Evolutionary conservation across 768 basidiomycete species (phyloP), one percentile per base, ranked within the genome.

Genomic region (Rhizopogon roseolus): DNA sequence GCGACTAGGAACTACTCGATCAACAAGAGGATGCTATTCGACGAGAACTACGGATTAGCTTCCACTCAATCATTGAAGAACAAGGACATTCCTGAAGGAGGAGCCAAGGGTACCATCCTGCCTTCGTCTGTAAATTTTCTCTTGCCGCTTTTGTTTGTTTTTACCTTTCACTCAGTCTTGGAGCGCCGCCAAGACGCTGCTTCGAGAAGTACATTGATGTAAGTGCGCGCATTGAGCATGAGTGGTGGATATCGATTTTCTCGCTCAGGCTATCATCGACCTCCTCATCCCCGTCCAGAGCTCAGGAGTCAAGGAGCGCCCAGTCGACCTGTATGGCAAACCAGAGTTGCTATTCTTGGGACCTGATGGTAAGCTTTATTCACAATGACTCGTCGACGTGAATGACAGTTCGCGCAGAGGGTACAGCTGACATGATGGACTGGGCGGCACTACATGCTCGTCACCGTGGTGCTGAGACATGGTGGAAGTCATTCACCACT

Each of bases 401-500:
- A 32, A 4, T 58, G 17, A 69, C 42, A 38, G 41, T 16, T 44
- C 22, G 27, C 54, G n/a, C 43, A 86, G 87, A 94, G 82, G 94
- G 95, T 49, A 98, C 97, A 27, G 97, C 97, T 40, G 93, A 95
- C 59, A 90, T 97, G 86, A 99, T 99, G 97, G 97, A 98, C 75
- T 98, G 97, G 97, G 96, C 96, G 42, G 95, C 95, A 34, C 61
- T 93, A 56, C 96, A 98, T 60, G 95, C 94, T 22, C 90, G 90
- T 49, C 67, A 73, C 25, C 90, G 97, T 49, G 92, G 93, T 16
- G 95, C 95, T 2, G 85, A 91, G 59, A 81, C 81, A 1, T 98
- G 93, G 93, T 99, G 97, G 97, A 99, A 98, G 81, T 96, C 93
- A 3, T 98, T 98, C 71, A 94, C 93, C 38, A 96, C 93, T 6